Base-by-base conservation (phyloP, 305 asterid genomes). In the Fraxinus platypoda region DNA sequence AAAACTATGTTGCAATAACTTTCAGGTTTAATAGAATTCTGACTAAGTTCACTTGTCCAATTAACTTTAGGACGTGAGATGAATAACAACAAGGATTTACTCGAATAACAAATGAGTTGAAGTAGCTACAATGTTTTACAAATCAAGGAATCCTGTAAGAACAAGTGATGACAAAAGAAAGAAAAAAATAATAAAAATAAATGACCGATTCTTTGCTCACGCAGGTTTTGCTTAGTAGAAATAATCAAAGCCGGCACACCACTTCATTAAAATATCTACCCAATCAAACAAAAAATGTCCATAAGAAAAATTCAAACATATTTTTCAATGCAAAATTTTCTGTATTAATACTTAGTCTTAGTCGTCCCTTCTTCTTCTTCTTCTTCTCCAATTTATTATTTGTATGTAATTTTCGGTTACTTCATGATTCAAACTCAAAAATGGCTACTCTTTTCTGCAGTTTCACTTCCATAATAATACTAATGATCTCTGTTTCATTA, bases 221-320 rank as follows among this genome's bases (percentile, higher is more conserved):
- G 81, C 77, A 37, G 41, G n/a, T 79, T 78, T 66, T 49, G 76
- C 46, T 74, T 41, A 74, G n/a, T 72, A 81, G 88, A 84, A 88
- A 17, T 84, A 73, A 80, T 79, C 86, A 79, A 84, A 64, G 89
- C 92, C 91, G 91, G 90, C 91, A 77, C 75, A 78, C 85, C 84
- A 84, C 74, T 83, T 15, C 82, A 77, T 30, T 62, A 77, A 62
- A 41, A 37, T 38, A 64, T 68, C 13, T 85, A 79, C 82, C 81
- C 46, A 8, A 57, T 79, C 74, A 81, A 30, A 80, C 81, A 78
- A 78, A 59, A 26, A 57, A 62, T 11, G 49, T 62, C 54, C 33
- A 2, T 72, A 66, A 75, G 84, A 86, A 83, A 19, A 21, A 68
- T 80, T 85, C 88, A 88, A 84, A 88, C 91, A 88, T 82, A 11